Evolutionary conservation across 768 basidiomycete genomes (phyloP), one percentile per base, ranked within the genome.

Genomic region (Boletales sp.): DNA sequence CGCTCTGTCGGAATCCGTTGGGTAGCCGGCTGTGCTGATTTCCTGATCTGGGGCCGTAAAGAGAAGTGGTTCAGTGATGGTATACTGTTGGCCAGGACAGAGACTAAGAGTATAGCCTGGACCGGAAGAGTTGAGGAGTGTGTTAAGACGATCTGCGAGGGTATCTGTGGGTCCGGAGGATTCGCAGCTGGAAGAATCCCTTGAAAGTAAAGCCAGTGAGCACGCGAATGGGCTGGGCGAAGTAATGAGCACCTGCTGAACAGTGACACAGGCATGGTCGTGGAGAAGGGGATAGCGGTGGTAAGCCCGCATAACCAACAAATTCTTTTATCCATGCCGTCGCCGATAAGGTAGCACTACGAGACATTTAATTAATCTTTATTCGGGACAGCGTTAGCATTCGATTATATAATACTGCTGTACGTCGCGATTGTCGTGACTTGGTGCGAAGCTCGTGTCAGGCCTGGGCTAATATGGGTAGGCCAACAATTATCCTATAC

Each of bases 1-100:
- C 6, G 91, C 91, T 51, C 91, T 76, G 10, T 75, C 72, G 46
- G 77, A 71, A 18, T 76, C 87, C 0, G 75, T 80, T 0, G 91
- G 91, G 53, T 90, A 87, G 14, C 87, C 88, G 7, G 74, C 58
- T 0, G 91, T 94, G 56, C 82, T 87, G 41, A 94, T 91, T 68
- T 93, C 91, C 67, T 94, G 85, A 57, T 83, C 73, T 0, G 78
- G 73, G 11, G 81, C 77, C 0, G 82, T 73, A 57, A 90, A 90
- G 30, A 76, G 67, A 43, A 94, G 74, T 1, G 87, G 83, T 3
- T 80, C 77, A 46, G 79, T 75, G 52, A 92, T 78, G 53, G 76
- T 51, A 61, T 94, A 93, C 42, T 76, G 69, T 46, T 75, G 65
- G 29, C 71, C 68, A 2, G 82, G 82, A 67, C 91, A 94, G 4